Percentiles rank a stretch among this genome's conserved stretches.
These are phyloP conservation scores for Yamadazyma diospyri DNA, from an alignment of 1,139 yeast species.

Conservation along the genomic window DNA sequence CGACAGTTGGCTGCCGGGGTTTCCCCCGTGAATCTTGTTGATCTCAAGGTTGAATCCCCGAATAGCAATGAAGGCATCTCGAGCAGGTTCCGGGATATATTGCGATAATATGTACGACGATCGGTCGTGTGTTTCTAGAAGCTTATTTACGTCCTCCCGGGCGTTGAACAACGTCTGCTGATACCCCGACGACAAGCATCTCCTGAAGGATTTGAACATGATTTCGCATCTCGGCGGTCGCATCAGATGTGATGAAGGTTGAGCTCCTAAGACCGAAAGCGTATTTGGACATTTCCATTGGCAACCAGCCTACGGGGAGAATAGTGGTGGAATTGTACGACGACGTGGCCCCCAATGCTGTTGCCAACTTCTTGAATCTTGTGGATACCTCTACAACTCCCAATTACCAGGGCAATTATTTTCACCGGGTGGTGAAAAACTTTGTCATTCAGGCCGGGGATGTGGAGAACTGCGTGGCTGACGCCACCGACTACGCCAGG, in stretches of 20 bases:
- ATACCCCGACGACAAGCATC: constrained; percentile 3
- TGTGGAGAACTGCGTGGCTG: constrained; percentile 26
- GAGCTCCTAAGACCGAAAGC: constrained; percentile 34
- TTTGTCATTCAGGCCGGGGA: constrained; percentile 85
- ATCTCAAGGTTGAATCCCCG: constrained; percentile 69
- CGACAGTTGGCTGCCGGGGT: constrained; percentile 29
- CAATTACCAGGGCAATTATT: constrained; percentile 42
- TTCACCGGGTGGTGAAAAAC: constrained; percentile 72
- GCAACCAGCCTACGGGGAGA: constrained; percentile 50
- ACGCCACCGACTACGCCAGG: constrained; percentile 22
- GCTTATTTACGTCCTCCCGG: constrained; percentile 38
- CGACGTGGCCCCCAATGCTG: constrained; percentile 57
- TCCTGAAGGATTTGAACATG: constrained; percentile 1
- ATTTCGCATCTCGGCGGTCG: constrained; percentile 4
- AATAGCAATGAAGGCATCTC: constrained; percentile 65
- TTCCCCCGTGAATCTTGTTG: constrained; percentile 51
- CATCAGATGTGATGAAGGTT: constrained; percentile 25
- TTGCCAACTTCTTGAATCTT: constrained; percentile 48
- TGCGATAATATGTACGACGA: constrained; percentile 67
- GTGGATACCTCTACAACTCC: constrained; percentile 28
- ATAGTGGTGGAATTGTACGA: constrained; percentile 58
- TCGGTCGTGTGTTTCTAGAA: constrained; percentile 50
- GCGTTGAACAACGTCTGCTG: constrained; percentile 21
- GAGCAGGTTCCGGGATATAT: constrained; percentile 64
- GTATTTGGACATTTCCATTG: constrained; percentile 57